These are phyloP conservation scores for Wickerhamomyces bovis DNA, from an alignment of 805 yeast species.

Conservation along the genomic window DNA sequence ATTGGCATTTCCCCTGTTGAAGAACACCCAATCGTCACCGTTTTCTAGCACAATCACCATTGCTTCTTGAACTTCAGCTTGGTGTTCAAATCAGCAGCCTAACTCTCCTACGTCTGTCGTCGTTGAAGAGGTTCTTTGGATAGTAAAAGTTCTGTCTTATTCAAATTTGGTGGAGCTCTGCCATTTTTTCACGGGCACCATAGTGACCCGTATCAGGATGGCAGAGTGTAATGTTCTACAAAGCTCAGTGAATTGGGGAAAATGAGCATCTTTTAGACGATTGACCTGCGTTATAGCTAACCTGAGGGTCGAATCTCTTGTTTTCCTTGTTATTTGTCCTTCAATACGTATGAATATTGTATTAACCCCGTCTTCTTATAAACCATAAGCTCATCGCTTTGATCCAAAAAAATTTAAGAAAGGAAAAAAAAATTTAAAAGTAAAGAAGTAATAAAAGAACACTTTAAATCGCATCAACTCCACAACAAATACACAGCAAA, in stretches of 20 bases:
- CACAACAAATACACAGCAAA: background rate
- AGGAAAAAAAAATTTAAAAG: background rate
- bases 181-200: background rate
- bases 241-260: too few relatives aligned
- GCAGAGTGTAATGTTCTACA: background rate
- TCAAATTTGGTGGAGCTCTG: background rate
- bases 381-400: background rate
- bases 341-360: too few relatives aligned
- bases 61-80: background rate
- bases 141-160: too few relatives aligned
- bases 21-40: slow-evolving; percentile 33
- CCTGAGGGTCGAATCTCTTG: too few relatives aligned
- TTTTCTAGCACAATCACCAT: background rate
- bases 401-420: too few relatives aligned
- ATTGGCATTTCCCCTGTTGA: slow-evolving; percentile 47
- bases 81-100: too few relatives aligned
- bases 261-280: too few relatives aligned
- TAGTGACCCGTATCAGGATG: background rate
- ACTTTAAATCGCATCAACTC: background rate
- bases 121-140: too few relatives aligned
- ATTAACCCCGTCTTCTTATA: too few relatives aligned
- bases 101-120: too few relatives aligned
- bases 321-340: too few relatives aligned
- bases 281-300: too few relatives aligned
- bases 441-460: background rate